Evolutionary conservation across 73 alveolate genomes (phyloP).

Genomic region (Blepharisma stoltei): DNA sequence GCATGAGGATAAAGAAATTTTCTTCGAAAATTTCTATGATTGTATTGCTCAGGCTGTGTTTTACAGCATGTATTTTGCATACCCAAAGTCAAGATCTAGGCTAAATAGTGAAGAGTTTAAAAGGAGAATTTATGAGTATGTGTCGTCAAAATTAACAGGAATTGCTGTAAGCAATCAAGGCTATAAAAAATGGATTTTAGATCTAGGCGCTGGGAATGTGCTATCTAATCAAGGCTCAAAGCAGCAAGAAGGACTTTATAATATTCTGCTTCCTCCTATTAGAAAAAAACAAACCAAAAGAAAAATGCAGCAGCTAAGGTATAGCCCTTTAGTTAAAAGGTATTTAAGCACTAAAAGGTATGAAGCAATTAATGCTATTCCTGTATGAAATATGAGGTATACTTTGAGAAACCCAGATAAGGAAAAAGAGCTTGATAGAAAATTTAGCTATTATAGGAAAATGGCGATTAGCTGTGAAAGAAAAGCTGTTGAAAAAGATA

Average conservation of each 20-base stretch:
- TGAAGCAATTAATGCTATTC: slow-evolving; percentile 42
- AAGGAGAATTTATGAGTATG: slow-evolving; percentile 37
- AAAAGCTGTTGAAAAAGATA: slow-evolving; percentile 39
- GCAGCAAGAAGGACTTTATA: slow-evolving; percentile 13
- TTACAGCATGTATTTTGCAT: slow-evolving; percentile 50
- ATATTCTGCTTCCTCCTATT: slow-evolving; percentile 33
- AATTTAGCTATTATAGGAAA: slow-evolving; percentile 37
- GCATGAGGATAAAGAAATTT: slow-evolving; percentile 42
- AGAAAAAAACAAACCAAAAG: slow-evolving; percentile 32
- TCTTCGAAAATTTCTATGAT: slow-evolving; percentile 56
- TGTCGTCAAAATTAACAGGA: slow-evolving; percentile 46
- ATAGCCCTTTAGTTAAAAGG: slow-evolving; percentile 47
- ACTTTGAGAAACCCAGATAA: slow-evolving; percentile 42
- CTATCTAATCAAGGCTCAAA: slow-evolving; percentile 32
- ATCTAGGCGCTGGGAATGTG: slow-evolving; percentile 62
- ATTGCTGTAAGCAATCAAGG: slow-evolving; percentile 48
- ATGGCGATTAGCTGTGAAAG: slow-evolving; percentile 43
- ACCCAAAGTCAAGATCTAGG: slow-evolving; percentile 50
- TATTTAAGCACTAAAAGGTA: slow-evolving; percentile 43
- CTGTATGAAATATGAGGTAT: slow-evolving; percentile 51
- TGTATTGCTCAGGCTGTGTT: slow-evolving; percentile 60
- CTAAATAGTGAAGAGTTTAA: slow-evolving; percentile 50
- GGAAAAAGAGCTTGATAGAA: slow-evolving; percentile 45
- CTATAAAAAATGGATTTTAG: slow-evolving; percentile 51
- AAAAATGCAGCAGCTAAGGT: slow-evolving; percentile 2